These are phyloP conservation scores for Diaporthe sp. DNA, from an alignment of 2,329 filamentous ascomycete genomes.

Conservation along the genomic window DNA sequence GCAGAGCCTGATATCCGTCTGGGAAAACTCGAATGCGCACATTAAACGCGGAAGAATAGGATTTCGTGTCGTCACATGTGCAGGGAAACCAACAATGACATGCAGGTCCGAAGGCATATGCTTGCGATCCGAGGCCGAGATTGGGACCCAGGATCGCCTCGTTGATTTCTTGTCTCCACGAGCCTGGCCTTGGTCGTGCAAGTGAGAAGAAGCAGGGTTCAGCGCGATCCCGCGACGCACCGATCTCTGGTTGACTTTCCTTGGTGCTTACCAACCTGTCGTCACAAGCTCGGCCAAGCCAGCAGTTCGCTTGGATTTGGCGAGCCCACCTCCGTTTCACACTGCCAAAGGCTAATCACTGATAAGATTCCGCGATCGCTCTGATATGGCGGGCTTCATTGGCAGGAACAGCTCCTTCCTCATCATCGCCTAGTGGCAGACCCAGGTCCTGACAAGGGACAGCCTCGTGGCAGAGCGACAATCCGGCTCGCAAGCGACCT, in stretches of 20 bases:
- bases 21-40: not conserved
- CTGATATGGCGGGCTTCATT: not conserved
- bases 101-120: not conserved
- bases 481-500: constrained; percentile 6
- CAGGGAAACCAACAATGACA: not conserved
- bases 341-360: constrained; percentile 30
- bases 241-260: not conserved
- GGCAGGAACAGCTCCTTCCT: not conserved
- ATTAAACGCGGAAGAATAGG: not conserved
- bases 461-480: not conserved
- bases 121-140: constrained; percentile 2
- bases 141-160: not conserved
- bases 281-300: constrained; percentile 31
- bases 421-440: not conserved
- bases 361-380: constrained; percentile 32
- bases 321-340: constrained; percentile 29
- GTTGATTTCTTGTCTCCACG: not conserved
- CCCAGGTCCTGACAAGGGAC: not conserved
- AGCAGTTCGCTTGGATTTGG: constrained; percentile 29
- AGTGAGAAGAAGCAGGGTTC: not conserved
- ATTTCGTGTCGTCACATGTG: not conserved
- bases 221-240: not conserved
- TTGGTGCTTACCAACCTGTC: constrained; percentile 22
- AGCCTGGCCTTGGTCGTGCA: not conserved
- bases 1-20: not conserved